A percentile compares a stretch with the other conserved stretches of the same genome.
These are phyloP conservation scores for Blastobotrys raffinosifermentans DNA, from an alignment of 1,139 yeast species.

Conservation along the genomic window DNA sequence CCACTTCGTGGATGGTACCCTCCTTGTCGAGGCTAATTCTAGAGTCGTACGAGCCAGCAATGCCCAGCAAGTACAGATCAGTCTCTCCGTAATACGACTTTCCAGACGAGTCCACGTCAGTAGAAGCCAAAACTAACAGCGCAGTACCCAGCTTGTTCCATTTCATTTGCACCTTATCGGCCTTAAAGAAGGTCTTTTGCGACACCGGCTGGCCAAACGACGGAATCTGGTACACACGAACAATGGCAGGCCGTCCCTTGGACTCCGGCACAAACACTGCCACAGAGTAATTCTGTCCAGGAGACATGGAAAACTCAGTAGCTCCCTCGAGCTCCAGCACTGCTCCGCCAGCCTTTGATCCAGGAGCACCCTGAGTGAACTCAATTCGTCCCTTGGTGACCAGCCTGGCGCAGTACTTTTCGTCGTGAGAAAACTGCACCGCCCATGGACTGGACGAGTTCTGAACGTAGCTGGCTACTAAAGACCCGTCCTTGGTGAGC, in stretches of 20 bases:
- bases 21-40: constrained; percentile 82
- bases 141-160: constrained; percentile 98
- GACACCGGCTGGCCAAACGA: constrained; percentile 76
- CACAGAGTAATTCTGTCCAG: constrained; percentile 87
- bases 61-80: constrained; percentile 81
- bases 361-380: constrained; percentile 57
- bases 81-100: constrained; percentile 97
- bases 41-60: constrained; percentile 88
- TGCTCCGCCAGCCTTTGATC: constrained; percentile 57
- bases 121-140: constrained; percentile 83
- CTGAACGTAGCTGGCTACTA: constrained; percentile 64
- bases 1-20: constrained; percentile 95
- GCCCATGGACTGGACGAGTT: constrained; percentile 89
- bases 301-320: constrained; percentile 62
- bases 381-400: constrained; percentile 52
- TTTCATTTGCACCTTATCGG: constrained; percentile 83
- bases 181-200: constrained; percentile 86
- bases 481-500: constrained; percentile 42
- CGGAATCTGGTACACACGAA: constrained; percentile 70
- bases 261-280: constrained; percentile 88
- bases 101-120: constrained; percentile 92
- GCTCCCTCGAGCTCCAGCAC: constrained; percentile 34
- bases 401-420: constrained; percentile 61
- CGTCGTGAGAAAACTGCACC: constrained; percentile 80
- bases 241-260: constrained; percentile 73